phyloP scores from a whole-genome alignment of 371 early-diverging fungal species.

The Zychaea mexicana region DNA sequence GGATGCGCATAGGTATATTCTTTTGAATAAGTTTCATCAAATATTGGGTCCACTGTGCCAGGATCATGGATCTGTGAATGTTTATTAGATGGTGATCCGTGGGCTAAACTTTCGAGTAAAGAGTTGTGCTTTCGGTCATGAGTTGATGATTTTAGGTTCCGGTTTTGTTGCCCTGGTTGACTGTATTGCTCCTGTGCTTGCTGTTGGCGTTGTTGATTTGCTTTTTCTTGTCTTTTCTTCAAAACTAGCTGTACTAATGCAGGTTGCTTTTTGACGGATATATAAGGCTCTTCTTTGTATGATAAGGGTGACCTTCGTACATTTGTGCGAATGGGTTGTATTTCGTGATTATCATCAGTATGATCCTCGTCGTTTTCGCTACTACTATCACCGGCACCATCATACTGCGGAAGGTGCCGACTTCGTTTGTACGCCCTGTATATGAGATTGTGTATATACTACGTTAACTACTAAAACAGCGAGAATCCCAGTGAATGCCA shows the following conservation, averaged over 20 bases:
- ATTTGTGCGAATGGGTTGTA: not conserved
- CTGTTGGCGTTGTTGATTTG: not conserved
- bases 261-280: not conserved
- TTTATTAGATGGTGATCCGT: too few relatives aligned
- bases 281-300: not conserved
- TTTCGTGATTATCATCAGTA: not conserved
- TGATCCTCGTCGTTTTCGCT: constrained; percentile 8
- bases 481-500: too few relatives aligned
- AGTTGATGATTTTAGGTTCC: not conserved
- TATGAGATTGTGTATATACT: too few relatives aligned
- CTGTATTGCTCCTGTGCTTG: not conserved
- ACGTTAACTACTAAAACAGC: too few relatives aligned
- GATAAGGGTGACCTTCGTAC: not conserved
- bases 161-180: not conserved
- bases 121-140: too few relatives aligned
- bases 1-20: constrained; percentile 22
- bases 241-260: not conserved
- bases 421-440: constrained; percentile 4
- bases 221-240: not conserved
- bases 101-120: too few relatives aligned
- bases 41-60: too few relatives aligned
- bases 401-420: constrained; percentile 43
- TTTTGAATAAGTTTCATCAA: too few relatives aligned
- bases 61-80: too few relatives aligned
- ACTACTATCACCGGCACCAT: constrained; percentile 50